phyloP scores from a whole-genome alignment of 164 flowering plant genomes.

The Taxillus chinensis region DNA sequence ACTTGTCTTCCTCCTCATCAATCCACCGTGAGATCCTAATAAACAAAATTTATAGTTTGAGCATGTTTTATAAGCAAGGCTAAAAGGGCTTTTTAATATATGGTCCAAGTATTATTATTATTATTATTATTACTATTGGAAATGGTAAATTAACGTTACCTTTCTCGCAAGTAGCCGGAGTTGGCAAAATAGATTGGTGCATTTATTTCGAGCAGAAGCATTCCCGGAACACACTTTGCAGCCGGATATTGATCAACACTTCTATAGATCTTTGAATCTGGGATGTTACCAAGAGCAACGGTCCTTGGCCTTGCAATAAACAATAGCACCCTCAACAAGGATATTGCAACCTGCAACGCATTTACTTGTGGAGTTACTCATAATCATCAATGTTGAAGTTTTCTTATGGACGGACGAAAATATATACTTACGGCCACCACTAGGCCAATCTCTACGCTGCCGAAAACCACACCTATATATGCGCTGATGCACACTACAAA shows the following conservation, averaged over 20 bases:
- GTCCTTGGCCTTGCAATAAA: conserved; percentile 64
- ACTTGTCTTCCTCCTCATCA: conserved; percentile 59
- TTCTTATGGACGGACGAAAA: neutral
- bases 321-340: conserved; percentile 42
- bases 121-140: too few relatives aligned
- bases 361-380: too few relatives aligned
- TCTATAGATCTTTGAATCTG: conserved; percentile 42
- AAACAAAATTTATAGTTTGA: neutral
- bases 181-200: conserved; percentile 69
- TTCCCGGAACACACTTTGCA: conserved; percentile 41
- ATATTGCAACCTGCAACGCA: conserved; percentile 44
- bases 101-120: too few relatives aligned
- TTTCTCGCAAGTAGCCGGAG: conserved; percentile 60
- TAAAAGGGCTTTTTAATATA: too few relatives aligned
- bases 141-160: conserved; percentile 19
- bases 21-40: conserved; percentile 61
- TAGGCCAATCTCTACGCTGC: conserved; percentile 48
- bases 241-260: conserved; percentile 51
- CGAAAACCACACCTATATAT: conserved; percentile 56
- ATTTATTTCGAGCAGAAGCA: conserved; percentile 47
- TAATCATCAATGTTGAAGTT: too few relatives aligned
- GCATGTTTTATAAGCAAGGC: too few relatives aligned
- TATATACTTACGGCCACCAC: conserved; percentile 34
- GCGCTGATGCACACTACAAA: conserved; percentile 58
- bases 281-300: conserved; percentile 43